Evolutionary conservation across 495 filamentous ascomycete species (phyloP).

Genomic region (Aspergillus taichungensis): DNA sequence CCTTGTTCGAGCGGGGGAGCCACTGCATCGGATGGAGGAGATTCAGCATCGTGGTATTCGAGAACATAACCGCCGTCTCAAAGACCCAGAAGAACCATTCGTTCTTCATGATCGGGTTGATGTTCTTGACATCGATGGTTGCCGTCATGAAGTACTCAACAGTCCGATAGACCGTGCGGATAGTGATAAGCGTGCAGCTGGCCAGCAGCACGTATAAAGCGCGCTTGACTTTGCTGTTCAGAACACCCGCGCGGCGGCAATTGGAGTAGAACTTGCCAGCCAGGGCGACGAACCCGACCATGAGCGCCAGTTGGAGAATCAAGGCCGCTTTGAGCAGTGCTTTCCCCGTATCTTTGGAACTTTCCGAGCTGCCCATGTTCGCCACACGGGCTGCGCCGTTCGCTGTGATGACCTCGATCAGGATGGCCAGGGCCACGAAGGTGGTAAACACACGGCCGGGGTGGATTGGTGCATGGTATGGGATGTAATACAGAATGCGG

Average conservation of each 20-base stretch:
- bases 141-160: slow-evolving; percentile 51
- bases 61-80: slow-evolving; percentile 55
- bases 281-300: slow-evolving; percentile 51
- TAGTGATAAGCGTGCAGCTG: slow-evolving; percentile 50
- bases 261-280: slow-evolving; percentile 51
- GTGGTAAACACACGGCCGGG: slow-evolving; percentile 68
- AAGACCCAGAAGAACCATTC: slow-evolving; percentile 73
- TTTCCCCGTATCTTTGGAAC: slow-evolving; percentile 43
- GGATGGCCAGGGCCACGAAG: slow-evolving; percentile 55
- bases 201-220: slow-evolving; percentile 53
- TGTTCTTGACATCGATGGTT: slow-evolving; percentile 26
- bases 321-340: slow-evolving; percentile 57
- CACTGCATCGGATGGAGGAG: slow-evolving; percentile 51
- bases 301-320: slow-evolving; percentile 57
- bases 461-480: slow-evolving; percentile 68
- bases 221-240: slow-evolving; percentile 46
- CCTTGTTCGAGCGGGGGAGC: slow-evolving; percentile 53
- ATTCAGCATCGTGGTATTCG: slow-evolving; percentile 54
- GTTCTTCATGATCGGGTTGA: slow-evolving; percentile 49
- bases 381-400: slow-evolving; percentile 56
- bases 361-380: slow-evolving; percentile 33
- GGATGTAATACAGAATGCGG: slow-evolving; percentile 69
- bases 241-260: slow-evolving; percentile 43
- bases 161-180: slow-evolving; percentile 58
- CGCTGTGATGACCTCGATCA: slow-evolving; percentile 59